These are phyloP conservation scores for Plasmopara viticola DNA, from an alignment of 352 stramenopile species.

Conservation along the genomic window DNA sequence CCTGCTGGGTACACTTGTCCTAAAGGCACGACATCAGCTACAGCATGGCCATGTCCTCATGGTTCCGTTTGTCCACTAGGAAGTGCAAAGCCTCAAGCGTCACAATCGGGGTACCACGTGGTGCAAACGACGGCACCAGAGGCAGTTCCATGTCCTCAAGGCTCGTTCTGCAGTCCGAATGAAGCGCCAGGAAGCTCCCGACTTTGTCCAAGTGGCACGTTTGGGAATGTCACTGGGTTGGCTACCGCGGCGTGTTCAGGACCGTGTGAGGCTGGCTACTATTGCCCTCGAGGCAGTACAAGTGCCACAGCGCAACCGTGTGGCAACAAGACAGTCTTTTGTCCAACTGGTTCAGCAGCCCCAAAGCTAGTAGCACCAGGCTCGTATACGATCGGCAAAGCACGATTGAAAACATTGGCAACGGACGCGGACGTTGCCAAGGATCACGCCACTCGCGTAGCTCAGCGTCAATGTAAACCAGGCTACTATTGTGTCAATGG, in stretches of 20 bases:
- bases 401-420: conserved; percentile 9
- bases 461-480: conserved; percentile 45
- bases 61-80: conserved; percentile 16
- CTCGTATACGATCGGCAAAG: conserved; percentile 38
- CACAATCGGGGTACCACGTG: conserved; percentile 27
- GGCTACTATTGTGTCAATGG: conserved; percentile 54
- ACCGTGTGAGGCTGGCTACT: conserved; percentile 47
- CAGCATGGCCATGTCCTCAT: conserved; percentile 27
- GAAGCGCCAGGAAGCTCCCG: conserved; percentile 21
- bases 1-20: conserved; percentile 57
- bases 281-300: conserved; percentile 46
- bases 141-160: conserved; percentile 27
- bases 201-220: conserved; percentile 58
- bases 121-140: conserved; percentile 8
- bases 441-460: conserved; percentile 22
- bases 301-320: conserved; percentile 32
- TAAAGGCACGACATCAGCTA: conserved; percentile 39
- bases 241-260: conserved; percentile 36
- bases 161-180: conserved; percentile 44
- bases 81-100: conserved; percentile 18
- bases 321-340: conserved; percentile 35
- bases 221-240: conserved; percentile 43
- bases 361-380: conserved; percentile 33
- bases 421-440: conserved; percentile 6
- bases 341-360: conserved; percentile 31